These are phyloP conservation scores for Westerdykella aurantiaca DNA, from an alignment of 2,329 filamentous ascomycete species.

Conservation along the genomic window DNA sequence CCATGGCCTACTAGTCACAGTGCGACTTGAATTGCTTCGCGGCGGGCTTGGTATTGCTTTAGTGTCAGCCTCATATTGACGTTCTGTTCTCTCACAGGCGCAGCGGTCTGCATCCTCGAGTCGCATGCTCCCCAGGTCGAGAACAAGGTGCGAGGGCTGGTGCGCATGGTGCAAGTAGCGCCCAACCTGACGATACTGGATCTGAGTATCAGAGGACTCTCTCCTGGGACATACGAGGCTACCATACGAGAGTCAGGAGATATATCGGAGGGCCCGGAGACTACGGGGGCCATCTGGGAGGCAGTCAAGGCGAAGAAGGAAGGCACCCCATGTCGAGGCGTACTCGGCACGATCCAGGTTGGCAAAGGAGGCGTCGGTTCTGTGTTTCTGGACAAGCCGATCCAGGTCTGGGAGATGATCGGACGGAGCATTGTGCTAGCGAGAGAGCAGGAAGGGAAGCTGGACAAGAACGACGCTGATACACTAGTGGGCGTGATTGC, in stretches of 20 bases:
- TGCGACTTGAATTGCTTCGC: too few relatives aligned
- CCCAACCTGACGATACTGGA: constrained; percentile 76
- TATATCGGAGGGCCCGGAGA: constrained; percentile 75
- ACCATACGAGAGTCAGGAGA: constrained; percentile 82
- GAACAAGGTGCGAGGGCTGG: constrained; percentile 75
- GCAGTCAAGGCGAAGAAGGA: constrained; percentile 43
- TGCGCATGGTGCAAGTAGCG: constrained; percentile 87
- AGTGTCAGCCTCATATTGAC: too few relatives aligned
- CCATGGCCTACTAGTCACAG: not conserved
- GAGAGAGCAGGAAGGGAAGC: constrained; percentile 55
- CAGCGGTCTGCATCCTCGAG: constrained; percentile 93
- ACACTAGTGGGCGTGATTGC: constrained; percentile 92
- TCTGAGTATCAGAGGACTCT: constrained; percentile 75
- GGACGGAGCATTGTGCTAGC: constrained; percentile 87
- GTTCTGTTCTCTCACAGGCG: constrained; percentile 44
- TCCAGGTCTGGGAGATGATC: constrained; percentile 95
- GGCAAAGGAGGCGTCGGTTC: constrained; percentile 69
- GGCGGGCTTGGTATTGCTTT: too few relatives aligned
- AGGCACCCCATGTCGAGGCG: constrained; percentile 50
- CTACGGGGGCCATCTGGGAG: constrained; percentile 78
- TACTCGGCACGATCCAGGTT: constrained; percentile 71
- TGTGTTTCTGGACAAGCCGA: constrained; percentile 72
- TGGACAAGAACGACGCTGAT: constrained; percentile 69
- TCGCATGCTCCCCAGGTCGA: constrained; percentile 59
- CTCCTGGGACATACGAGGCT: constrained; percentile 74